These are phyloP conservation scores for Phytopythium delawarense DNA, from an alignment of 352 stramenopile genomes.

Conservation along the genomic window DNA sequence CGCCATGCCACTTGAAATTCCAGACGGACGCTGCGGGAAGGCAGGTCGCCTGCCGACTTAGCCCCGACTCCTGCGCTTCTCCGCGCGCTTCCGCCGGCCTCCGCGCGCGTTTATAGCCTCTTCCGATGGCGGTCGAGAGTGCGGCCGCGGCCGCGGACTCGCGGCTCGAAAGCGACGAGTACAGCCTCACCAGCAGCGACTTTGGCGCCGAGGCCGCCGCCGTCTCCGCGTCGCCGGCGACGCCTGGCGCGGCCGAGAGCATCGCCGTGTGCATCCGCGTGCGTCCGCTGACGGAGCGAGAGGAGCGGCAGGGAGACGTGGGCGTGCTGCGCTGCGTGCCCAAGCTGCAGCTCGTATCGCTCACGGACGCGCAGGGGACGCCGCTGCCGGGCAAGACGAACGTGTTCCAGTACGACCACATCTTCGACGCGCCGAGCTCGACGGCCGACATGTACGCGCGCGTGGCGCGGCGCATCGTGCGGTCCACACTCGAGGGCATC, in stretches of 20 bases:
- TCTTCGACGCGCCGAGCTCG: constrained; percentile 52
- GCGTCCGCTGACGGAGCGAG: constrained; percentile 71
- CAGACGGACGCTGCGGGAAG: not conserved
- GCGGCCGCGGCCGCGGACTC: not conserved
- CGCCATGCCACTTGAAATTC: not conserved
- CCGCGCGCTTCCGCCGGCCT: not conserved
- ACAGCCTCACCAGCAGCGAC: not conserved
- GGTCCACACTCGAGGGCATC: constrained; percentile 65
- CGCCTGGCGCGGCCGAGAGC: constrained; percentile 43
- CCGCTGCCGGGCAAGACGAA: constrained; percentile 61
- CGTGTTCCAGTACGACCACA: constrained; percentile 80
- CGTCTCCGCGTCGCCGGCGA: not conserved
- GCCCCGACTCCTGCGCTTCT: not conserved
- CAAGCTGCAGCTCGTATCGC: constrained; percentile 42
- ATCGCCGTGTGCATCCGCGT: constrained; percentile 84
- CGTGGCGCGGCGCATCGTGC: constrained; percentile 67
- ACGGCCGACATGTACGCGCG: constrained; percentile 55
- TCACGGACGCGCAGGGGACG: constrained; percentile 47
- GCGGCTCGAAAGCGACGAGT: not conserved
- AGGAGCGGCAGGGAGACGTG: constrained; percentile 38
- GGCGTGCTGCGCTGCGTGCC: constrained; percentile 39
- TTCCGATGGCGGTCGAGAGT: not conserved
- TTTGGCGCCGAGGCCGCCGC: not conserved
- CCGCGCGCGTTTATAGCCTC: not conserved
- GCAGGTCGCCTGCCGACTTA: not conserved